Percentiles rank a stretch among this genome's conserved stretches.
These are phyloP conservation scores for Symbiodinium natans DNA, from an alignment of 73 alveolate species.

Conservation along the genomic window DNA sequence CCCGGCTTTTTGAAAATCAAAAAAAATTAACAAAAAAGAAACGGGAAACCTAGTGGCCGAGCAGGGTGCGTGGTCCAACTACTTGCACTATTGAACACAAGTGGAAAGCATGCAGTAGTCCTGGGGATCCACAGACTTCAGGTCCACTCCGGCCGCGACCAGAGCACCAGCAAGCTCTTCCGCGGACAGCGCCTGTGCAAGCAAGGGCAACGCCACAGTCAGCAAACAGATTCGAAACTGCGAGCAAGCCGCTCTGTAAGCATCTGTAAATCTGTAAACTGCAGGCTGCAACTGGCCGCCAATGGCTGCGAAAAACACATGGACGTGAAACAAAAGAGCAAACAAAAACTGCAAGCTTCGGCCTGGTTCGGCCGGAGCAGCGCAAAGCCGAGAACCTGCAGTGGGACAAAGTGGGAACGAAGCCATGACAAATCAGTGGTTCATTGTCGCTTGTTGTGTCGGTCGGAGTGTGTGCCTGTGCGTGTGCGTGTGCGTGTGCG, in stretches of 20 bases:
- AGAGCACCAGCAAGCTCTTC: conserved; percentile 63
- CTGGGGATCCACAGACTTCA: conserved; percentile 58
- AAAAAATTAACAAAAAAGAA: too few relatives aligned
- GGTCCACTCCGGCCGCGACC: conserved; percentile 71
- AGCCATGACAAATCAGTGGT: neutral
- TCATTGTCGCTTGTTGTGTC: neutral
- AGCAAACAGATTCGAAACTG: neutral
- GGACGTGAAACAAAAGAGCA: neutral
- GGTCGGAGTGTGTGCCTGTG: too few relatives aligned
- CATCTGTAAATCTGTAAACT: too few relatives aligned
- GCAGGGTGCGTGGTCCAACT: neutral
- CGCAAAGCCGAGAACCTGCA: conserved; percentile 41
- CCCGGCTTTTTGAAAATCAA: too few relatives aligned
- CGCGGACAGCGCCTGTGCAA: conserved; percentile 28
- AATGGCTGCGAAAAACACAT: neutral
- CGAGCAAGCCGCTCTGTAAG: too few relatives aligned
- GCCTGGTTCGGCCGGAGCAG: conserved; percentile 56
- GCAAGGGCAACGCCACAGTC: neutral
- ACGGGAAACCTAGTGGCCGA: too few relatives aligned
- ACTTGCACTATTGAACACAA: neutral
- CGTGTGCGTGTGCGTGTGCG: too few relatives aligned
- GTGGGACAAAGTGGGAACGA: neutral
- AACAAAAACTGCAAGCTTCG: neutral
- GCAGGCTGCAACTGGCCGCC: neutral
- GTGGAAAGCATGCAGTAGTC: neutral